Percentiles rank a stretch among this genome's conserved stretches.
Evolutionary conservation across 768 basidiomycete species (phyloP).

Genomic region (Lactarius sanguifluus): DNA sequence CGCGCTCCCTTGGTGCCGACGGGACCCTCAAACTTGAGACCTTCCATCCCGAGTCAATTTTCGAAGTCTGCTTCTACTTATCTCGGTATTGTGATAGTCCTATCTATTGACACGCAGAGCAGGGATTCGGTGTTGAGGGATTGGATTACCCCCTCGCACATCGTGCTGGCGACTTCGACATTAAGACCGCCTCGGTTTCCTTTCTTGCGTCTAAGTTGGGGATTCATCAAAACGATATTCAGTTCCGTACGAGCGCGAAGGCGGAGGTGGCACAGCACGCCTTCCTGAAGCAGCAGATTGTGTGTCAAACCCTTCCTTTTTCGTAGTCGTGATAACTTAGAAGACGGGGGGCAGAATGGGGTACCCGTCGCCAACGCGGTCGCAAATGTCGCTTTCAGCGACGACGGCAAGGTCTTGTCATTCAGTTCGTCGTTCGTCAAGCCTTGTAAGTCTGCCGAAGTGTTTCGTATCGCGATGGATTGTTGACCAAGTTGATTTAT

Average conservation of each 20-base stretch:
- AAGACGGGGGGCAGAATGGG: constrained; percentile 33
- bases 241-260: constrained; percentile 29
- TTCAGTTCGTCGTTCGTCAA: constrained; percentile 51
- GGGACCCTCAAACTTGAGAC: constrained; percentile 28
- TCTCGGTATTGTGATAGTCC: neutral
- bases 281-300: constrained; percentile 32
- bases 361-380: constrained; percentile 43
- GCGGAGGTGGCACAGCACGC: constrained; percentile 29
- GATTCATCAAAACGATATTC: constrained; percentile 24
- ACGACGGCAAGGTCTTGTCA: constrained; percentile 42
- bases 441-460: constrained; percentile 39
- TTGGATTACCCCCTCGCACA: constrained; percentile 32
- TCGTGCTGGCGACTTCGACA: constrained; percentile 29
- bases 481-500: neutral
- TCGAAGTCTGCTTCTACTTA: constrained; percentile 29
- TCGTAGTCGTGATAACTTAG: neutral
- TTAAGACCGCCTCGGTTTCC: constrained; percentile 32
- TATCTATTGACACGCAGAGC: neutral
- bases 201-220: constrained; percentile 32
- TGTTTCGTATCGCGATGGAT: no score
- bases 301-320: constrained; percentile 9
- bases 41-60: constrained; percentile 34
- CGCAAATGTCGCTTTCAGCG: constrained; percentile 46
- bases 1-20: constrained; percentile 28
- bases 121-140: constrained; percentile 33